These are phyloP conservation scores for Pulveroboletus sp. DNA, from an alignment of 768 basidiomycete genomes.

Conservation along the genomic window DNA sequence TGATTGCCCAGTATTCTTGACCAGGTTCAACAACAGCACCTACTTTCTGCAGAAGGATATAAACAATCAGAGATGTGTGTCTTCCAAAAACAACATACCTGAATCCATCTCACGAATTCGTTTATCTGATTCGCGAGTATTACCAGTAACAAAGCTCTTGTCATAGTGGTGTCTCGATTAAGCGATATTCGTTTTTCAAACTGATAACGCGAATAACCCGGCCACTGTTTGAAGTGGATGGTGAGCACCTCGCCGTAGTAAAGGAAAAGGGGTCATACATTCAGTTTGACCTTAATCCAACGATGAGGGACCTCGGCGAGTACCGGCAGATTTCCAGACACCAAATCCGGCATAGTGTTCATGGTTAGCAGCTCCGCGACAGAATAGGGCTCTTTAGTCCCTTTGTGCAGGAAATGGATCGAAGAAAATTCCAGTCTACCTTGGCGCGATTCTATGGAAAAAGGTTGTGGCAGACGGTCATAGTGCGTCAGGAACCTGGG, in stretches of 20 bases:
- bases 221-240: slow-evolving; percentile 36
- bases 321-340: slow-evolving; percentile 18
- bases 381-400: slow-evolving; percentile 25
- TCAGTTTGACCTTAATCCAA: slow-evolving; percentile 34
- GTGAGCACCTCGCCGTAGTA: not conserved
- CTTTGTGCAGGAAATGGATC: slow-evolving; percentile 32
- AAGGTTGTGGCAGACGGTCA: slow-evolving; percentile 21
- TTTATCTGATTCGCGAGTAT: slow-evolving; percentile 29
- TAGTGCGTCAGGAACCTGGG: slow-evolving; percentile 3
- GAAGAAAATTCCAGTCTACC: slow-evolving; percentile 18
- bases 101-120: slow-evolving; percentile 29
- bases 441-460: slow-evolving; percentile 16
- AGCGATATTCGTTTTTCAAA: slow-evolving; percentile 38
- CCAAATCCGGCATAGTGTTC: slow-evolving; percentile 25
- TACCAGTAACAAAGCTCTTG: slow-evolving; percentile 30
- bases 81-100: slow-evolving; percentile 23
- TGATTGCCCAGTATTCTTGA: slow-evolving; percentile 38
- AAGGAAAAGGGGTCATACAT: slow-evolving; percentile 23
- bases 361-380: slow-evolving; percentile 21
- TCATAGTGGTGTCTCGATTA: slow-evolving; percentile 29
- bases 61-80: not conserved
- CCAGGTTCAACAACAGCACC: slow-evolving; percentile 32
- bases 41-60: slow-evolving; percentile 18
- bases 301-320: slow-evolving; percentile 21
- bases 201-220: slow-evolving; percentile 41